Conservation (phyloP, 2,329 filamentous ascomycete species). For the Hypoxylon sp. region DNA sequence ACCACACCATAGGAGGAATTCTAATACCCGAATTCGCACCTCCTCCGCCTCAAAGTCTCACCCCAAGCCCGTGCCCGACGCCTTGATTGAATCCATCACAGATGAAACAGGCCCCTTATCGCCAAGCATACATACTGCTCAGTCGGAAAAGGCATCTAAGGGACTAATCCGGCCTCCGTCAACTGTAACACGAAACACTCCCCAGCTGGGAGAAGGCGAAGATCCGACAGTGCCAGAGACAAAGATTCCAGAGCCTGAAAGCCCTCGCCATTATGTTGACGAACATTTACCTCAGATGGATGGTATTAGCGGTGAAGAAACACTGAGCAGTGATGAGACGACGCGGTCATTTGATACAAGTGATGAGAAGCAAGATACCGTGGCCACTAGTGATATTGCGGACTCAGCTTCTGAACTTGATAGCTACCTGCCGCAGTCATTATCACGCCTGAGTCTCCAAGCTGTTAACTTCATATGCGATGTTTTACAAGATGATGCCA, state of each 20-base stretch:
- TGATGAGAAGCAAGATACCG: constrained; percentile 33
- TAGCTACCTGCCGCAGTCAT: constrained; percentile 61
- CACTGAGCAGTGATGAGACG: constrained; percentile 33
- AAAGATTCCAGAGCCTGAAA: constrained; percentile 21
- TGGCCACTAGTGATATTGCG: constrained; percentile 12
- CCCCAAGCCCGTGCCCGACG: constrained; percentile 35
- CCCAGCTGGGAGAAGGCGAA: constrained; percentile 35
- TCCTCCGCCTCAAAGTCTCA: constrained; percentile 40
- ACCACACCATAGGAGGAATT: constrained; percentile 40
- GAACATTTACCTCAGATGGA: constrained; percentile 35
- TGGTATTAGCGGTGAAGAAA: constrained; percentile 36
- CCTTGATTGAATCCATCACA: constrained; percentile 34
- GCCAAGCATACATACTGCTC: constrained; percentile 24
- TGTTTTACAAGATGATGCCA: constrained; percentile 64
- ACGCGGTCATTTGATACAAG: constrained; percentile 31
- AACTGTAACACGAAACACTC: constrained; percentile 33
- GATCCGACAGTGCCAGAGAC: constrained; percentile 27
- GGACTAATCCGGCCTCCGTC: constrained; percentile 34
- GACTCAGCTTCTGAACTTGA: constrained; percentile 42
- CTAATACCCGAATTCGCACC: constrained; percentile 43
- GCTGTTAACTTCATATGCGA: constrained; percentile 68
- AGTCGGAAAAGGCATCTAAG: constrained; percentile 38
- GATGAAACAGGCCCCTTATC: constrained; percentile 36
- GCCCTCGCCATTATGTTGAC: constrained; percentile 12
- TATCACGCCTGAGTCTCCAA: constrained; percentile 62